Evolutionary conservation across 192 early-diverging fungal genomes (phyloP), one percentile per base, ranked within the genome.

Genomic region (Spizellomyces sp.): DNA sequence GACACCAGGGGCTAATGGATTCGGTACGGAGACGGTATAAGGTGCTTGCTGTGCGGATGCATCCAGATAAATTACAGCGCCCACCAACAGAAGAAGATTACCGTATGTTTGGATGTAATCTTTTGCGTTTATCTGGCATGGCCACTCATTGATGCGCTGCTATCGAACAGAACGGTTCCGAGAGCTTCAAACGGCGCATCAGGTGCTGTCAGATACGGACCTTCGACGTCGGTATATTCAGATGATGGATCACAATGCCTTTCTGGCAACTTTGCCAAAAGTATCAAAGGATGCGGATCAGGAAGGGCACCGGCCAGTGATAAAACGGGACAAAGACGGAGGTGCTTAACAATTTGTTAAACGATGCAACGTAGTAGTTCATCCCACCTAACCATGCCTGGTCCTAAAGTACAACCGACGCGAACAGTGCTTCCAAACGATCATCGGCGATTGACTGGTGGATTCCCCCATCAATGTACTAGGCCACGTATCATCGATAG

Each of bases 121-220:
- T 36, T 61, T 4, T 4, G 2, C 15, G 14, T 22, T 15, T 61
- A 61, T 61, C 12, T 54, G 14, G 15, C 14, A 15, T 19, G 52
- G 52, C 14, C 17, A 54, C 52, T 54, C 17, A 54, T 19, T 3
- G 15, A n/a, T 54, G 15, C 14, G 1, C 19, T 14, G 1, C 45
- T 44, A 8, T 46, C 14, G 42, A 71, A 62, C 27, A 36, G 27
- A 75, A 43, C 66, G 64, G 17, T 67, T 75, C 46, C 59, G 56
- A 45, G 73, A 75, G 47, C 55, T 75, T 36, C 73, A 75, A 55
- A 75, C 73, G 36, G 73, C 73, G 27, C 58, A 75, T 47, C 73
- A 75, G 59, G 73, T 75, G 22, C 59, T 75, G 15, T 48, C 66
- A 8, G 73, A 75, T 44, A 55, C 65, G 4, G 73, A 75, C 42